phyloP scores from a whole-genome alignment of 2,329 filamentous ascomycete species.

The Helicocarpus griseus region DNA sequence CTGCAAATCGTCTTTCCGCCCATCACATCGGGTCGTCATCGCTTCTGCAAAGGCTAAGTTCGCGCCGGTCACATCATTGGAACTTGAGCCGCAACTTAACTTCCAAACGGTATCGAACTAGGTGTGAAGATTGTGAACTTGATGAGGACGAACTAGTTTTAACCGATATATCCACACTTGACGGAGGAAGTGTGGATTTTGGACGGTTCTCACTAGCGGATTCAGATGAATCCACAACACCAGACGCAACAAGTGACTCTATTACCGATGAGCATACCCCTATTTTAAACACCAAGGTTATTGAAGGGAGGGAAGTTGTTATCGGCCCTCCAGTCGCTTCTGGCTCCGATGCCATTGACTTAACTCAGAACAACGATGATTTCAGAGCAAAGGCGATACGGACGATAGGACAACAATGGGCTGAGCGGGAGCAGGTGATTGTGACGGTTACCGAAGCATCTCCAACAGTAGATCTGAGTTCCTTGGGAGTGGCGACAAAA shows the following conservation, averaged over 20 bases:
- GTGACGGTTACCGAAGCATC: constrained; percentile 31
- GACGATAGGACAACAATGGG: constrained; percentile 29
- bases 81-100: neutral
- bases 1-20: neutral
- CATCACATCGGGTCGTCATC: neutral
- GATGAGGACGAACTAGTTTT: neutral
- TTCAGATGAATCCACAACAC: neutral
- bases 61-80: neutral
- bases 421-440: constrained; percentile 35
- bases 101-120: neutral
- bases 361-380: neutral
- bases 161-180: neutral
- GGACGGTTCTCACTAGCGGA: neutral
- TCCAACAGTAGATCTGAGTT: constrained; percentile 33
- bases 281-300: neutral
- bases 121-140: neutral
- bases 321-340: neutral
- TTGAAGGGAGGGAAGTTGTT: neutral
- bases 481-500: constrained; percentile 22
- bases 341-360: neutral
- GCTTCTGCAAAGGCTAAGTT: neutral
- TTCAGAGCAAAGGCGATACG: neutral
- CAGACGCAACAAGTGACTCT: neutral
- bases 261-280: neutral
- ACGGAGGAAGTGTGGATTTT: neutral